Percentiles rank a stretch among this genome's conserved stretches.
Evolutionary conservation across 2,329 filamentous ascomycete genomes (phyloP).

Genomic region (Diaporthe destruens): DNA sequence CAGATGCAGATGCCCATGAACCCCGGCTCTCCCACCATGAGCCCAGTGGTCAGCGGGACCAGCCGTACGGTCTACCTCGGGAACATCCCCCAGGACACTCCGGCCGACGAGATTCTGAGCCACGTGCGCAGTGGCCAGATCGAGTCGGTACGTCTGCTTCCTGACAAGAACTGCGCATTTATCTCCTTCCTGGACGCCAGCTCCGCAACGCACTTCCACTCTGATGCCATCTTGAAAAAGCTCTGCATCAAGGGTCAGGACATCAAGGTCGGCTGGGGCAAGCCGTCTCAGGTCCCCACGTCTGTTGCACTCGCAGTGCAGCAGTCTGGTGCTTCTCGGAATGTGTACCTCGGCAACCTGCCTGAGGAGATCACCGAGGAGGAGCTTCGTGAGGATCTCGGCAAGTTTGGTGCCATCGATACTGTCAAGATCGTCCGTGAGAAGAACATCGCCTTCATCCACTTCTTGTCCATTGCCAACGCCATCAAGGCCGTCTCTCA

Average conservation of each 20-base stretch:
- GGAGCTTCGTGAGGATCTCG: conserved; percentile 92
- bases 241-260: conserved; percentile 98
- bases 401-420: conserved; percentile 96
- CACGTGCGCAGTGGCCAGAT: conserved; percentile 98
- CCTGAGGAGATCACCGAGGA: conserved; percentile 92
- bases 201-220: conserved; percentile 98
- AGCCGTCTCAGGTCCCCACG: conserved; percentile 96
- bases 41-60: conserved; percentile 86
- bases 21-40: conserved; percentile 80
- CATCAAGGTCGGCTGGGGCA: conserved; percentile 99
- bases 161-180: conserved; percentile 99
- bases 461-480: conserved; percentile 97
- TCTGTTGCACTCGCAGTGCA: conserved; percentile 98
- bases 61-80: conserved; percentile 97
- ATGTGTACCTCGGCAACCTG: conserved; percentile 95
- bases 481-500: conserved; percentile 98
- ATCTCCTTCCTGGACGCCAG: conserved; percentile 98
- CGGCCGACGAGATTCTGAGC: conserved; percentile 94
- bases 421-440: conserved; percentile 98
- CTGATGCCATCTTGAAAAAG: conserved; percentile 99
- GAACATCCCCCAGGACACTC: conserved; percentile 98
- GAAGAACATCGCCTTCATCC: conserved; percentile 97
- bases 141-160: conserved; percentile 95
- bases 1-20: conserved; percentile 69
- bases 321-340: conserved; percentile 95